Evolutionary conservation across 108 stramenopile genomes (phyloP).

Genomic region (Fistulifera pelliculosa): DNA sequence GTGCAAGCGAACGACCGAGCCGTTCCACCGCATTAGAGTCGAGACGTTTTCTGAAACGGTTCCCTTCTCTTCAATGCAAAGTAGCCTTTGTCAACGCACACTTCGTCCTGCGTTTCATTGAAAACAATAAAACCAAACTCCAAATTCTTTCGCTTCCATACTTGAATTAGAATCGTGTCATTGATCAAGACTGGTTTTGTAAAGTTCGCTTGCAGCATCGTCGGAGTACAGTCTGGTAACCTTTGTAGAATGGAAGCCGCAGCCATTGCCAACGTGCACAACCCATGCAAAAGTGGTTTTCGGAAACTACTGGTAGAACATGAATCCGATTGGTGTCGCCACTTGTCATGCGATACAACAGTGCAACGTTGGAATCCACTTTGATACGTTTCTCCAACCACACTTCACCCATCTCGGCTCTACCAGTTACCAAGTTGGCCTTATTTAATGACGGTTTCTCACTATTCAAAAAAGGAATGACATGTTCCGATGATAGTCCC

Average conservation of each 20-base stretch:
- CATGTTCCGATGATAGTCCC: conserved; percentile 30
- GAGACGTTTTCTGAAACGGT: no score
- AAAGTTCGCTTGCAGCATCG: conserved; percentile 36
- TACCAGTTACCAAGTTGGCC: conserved; percentile 13
- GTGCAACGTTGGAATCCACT: neutral
- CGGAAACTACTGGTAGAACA: conserved; percentile 33
- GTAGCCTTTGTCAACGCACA: no score
- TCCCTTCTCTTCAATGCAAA: no score
- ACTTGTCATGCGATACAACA: conserved; percentile 67
- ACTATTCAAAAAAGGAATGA: conserved; percentile 2
- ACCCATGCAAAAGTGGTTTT: conserved; percentile 79
- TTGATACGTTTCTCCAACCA: neutral
- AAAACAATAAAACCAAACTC: no score
- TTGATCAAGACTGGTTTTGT: conserved; percentile 59
- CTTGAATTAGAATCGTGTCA: conserved; percentile 31
- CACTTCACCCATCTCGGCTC: neutral
- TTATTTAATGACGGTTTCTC: no score
- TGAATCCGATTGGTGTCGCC: conserved; percentile 92
- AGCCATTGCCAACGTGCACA: conserved; percentile 74
- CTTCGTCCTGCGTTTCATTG: no score
- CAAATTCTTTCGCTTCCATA: conserved; percentile 20
- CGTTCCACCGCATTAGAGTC: no score
- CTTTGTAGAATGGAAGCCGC: conserved; percentile 35
- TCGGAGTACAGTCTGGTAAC: neutral
- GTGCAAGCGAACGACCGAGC: no score